Evolutionary conservation across 441 rosid species (phyloP), one percentile per base, ranked within the genome.

Genomic region (Sinapis alba): DNA sequence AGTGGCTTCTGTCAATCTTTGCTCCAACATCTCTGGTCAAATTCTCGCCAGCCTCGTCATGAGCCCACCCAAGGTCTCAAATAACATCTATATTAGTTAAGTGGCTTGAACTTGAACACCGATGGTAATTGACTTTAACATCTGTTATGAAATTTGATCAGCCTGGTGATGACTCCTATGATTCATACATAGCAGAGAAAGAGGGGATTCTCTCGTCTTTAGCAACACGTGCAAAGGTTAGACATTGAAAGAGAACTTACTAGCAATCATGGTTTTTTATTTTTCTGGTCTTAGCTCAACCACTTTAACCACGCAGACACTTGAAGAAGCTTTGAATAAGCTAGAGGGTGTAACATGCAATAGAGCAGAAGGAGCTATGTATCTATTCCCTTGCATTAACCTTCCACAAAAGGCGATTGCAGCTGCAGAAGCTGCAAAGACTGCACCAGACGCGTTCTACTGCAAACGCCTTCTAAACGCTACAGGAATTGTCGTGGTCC

Each of bases 341-440:
- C 83, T 96, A 69, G 97, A 93, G 78, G 98, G 99, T 16, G 81
- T 93, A 71, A 93, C 93, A 20, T 96, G 99, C 86, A 96, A 96
- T 79, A 93, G 85, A 83, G 93, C 98, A 32, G 98, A 96, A 81
- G 99, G 99, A 43, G 99, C 99, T 16, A 96, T 96, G 98, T 96
- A 93, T 80, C 97, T 91, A 62, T 93, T 93, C 66, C 98, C 99
- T 58, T 80, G 83, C 19, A 82, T 96, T 58, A 58, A 56, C 50
- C 85, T 93, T 77, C 96, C 98, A n/a, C 74, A 78, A 71, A 96
- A 88, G 81, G 99, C 98, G 61, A 88, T 90, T 58, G 87, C 84
- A 79, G 97, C 98, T 63, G 98, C 99, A 18, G 91, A 84, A 71
- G 94, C 87, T 43, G 94, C 78, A 23, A 85, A 87, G 54, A 78